These are phyloP conservation scores for Teratosphaeria destructans DNA, from an alignment of 2,329 filamentous ascomycete genomes.

Conservation along the genomic window DNA sequence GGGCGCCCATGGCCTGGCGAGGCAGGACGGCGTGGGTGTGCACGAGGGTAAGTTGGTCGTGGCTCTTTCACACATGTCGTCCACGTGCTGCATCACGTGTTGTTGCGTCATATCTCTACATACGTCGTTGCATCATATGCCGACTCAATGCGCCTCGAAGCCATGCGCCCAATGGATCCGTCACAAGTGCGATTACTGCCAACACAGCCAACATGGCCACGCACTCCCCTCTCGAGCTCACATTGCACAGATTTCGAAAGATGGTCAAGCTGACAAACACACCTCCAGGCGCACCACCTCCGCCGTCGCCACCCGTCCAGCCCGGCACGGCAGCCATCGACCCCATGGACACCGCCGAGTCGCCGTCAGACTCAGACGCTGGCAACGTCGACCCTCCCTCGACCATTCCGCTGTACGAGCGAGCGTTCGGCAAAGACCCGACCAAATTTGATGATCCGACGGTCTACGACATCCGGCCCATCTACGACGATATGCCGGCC, in stretches of 20 bases:
- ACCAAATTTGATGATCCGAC: constrained; percentile 86
- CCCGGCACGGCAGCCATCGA: constrained; percentile 21
- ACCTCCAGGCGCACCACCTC: constrained; percentile 16
- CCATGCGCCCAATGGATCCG: background rate
- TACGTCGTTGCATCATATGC: background rate
- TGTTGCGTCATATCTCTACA: background rate
- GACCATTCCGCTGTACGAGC: constrained; percentile 59
- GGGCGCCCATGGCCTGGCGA: constrained; percentile 52
- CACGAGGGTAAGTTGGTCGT: constrained; percentile 43
- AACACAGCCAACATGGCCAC: background rate
- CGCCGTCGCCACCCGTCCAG: constrained; percentile 22
- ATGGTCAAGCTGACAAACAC: constrained; percentile 7
- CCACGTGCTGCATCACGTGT: background rate
- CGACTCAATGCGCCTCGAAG: background rate
- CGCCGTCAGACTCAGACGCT: constrained; percentile 44
- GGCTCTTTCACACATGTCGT: background rate
- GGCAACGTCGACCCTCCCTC: constrained; percentile 48
- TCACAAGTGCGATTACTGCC: background rate
- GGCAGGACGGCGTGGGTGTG: constrained; percentile 53
- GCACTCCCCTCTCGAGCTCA: background rate
- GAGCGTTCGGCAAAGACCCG: constrained; percentile 81
- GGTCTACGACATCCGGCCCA: constrained; percentile 78
- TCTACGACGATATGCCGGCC: constrained; percentile 64
- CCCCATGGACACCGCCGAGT: constrained; percentile 53
- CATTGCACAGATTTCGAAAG: background rate